Evolutionary conservation across 1,284 basidiomycete species (phyloP), one percentile per base, ranked within the genome.

Genomic region (Cutaneotrichosporon dermatis): DNA sequence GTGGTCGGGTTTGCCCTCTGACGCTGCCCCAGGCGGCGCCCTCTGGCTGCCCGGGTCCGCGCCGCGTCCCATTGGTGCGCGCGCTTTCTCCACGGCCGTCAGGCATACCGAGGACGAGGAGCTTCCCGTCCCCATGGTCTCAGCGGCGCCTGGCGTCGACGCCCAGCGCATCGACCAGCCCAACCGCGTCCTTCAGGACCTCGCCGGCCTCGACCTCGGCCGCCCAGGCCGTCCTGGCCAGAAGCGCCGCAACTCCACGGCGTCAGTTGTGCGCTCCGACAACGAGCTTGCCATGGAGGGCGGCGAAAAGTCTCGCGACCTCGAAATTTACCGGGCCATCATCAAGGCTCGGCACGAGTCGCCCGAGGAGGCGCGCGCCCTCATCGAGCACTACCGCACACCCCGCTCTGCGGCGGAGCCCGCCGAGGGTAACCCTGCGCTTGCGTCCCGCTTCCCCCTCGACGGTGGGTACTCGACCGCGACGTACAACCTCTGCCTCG

Each of bases 401-500:
- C 57, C 59, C 36, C 58, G 58, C 16, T 34, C 13, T 33, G 33
- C 57, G 13, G 36, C 48, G 7, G 37, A 48, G 48, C 12, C 37
- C 8, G 13, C 58, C 44, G 10, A 45, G 33, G 44, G 49, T 40
- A 55, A 65, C 42, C 59, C 67, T 15, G 57, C 52, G 4, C 62
- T 74, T 6, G 59, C 62, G 0, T 54, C 64, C 4, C 52, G 63
- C 12, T 60, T 62, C 53, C 75, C 71, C 6, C 61, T 73, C 1
- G 72, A 73, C 0, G 49, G 61, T 0, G 67, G 65, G 13, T 77
- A 68, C 63, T 60, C 66, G 1, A 60, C 66, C 1, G 36, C 58
- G 8, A 82, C 86, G 7, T 92, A 86, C 80, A 92, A 92, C 69
- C 73, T 77, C 16, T 86, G 86, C 11, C 77, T 93, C 48, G 69